A percentile compares a stretch with the other conserved stretches of the same genome.
These are phyloP conservation scores for Leishmania guyanensis DNA, from an alignment of 208 protist genomes.

Conservation along the genomic window DNA sequence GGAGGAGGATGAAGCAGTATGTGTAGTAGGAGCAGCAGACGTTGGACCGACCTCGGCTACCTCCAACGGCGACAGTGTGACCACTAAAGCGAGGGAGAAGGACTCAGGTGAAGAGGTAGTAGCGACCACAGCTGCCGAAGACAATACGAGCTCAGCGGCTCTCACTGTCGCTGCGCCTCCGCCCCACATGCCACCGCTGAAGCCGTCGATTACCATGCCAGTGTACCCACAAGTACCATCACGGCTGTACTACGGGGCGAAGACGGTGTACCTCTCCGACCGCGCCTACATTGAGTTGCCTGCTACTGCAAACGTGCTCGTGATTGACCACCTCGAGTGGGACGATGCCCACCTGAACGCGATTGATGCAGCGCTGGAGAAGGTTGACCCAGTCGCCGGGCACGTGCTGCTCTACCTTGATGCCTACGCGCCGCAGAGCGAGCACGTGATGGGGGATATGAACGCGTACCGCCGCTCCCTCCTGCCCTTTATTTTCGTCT, in stretches of 20 bases:
- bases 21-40: background rate
- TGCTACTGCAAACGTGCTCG: slow-evolving; percentile 41
- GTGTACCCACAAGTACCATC: slow-evolving; percentile 19
- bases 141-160: background rate
- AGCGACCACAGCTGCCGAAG: background rate
- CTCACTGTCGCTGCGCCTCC: background rate
- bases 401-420: slow-evolving; percentile 34
- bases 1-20: background rate
- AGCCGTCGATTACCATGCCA: slow-evolving; percentile 16
- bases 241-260: slow-evolving; percentile 23
- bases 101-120: background rate
- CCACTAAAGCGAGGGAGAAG: no score
- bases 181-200: background rate
- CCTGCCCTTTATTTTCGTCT: slow-evolving; percentile 42
- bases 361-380: slow-evolving; percentile 16
- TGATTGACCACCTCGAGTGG: slow-evolving; percentile 35
- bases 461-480: slow-evolving; percentile 11
- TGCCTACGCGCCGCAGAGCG: slow-evolving; percentile 30
- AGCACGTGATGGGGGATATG: slow-evolving; percentile 15
- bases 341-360: slow-evolving; percentile 1
- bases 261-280: slow-evolving; percentile 36
- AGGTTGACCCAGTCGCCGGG: slow-evolving; percentile 20
- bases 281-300: slow-evolving; percentile 33
- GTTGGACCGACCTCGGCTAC: background rate
- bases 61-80: background rate